Evolutionary conservation across 345 rosid genomes (phyloP), one percentile per base, ranked within the genome.

Genomic region (Bruguiera sexangula): DNA sequence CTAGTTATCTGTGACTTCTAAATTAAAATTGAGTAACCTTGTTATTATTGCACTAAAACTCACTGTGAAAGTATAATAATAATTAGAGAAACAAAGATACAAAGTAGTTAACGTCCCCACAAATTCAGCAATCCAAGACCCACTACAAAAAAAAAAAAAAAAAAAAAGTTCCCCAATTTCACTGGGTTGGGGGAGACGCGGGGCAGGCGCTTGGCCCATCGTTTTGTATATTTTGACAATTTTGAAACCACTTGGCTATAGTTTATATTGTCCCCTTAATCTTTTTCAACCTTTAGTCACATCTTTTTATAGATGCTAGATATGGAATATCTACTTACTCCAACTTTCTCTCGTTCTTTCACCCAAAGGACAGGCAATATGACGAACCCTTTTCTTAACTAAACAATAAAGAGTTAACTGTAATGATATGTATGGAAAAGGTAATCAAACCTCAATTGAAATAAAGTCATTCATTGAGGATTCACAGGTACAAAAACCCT

Each of bases 281-380:
- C 69, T 66, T 71, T 72, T 65, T 62, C 69, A 67, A 58, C 68
- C 50, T 31, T 20, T 62, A 55, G n/a, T 70, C 68, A 54, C 54
- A 34, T 62, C 60, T 27, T 60, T 69, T 56, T 71, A 48, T 30
- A 53, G 64, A 67, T 74, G 69, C 55, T 70, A 56, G 26, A 56
- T 9, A 30, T 64, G 62, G 56, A 53, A 63, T 77, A 60, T 68
- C 67, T 62, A 50, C 76, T 73, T 52, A 51, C 82, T 70, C 69
- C 83, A 72, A 63, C 68, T 72, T 56, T 29, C 68, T 51, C 61
- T 56, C 70, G 62, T 72, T 80, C 78, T 70, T 57, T 75, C 62
- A 59, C 51, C 79, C 57, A 22, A 76, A 74, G 72, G 59, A 27
- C 67, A 54, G 67, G 69, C 70, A 80, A 60, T 69, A 65, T 66